These are phyloP conservation scores for Hanseniaspora vineae DNA, from an alignment of 805 yeast genomes.

Conservation along the genomic window DNA sequence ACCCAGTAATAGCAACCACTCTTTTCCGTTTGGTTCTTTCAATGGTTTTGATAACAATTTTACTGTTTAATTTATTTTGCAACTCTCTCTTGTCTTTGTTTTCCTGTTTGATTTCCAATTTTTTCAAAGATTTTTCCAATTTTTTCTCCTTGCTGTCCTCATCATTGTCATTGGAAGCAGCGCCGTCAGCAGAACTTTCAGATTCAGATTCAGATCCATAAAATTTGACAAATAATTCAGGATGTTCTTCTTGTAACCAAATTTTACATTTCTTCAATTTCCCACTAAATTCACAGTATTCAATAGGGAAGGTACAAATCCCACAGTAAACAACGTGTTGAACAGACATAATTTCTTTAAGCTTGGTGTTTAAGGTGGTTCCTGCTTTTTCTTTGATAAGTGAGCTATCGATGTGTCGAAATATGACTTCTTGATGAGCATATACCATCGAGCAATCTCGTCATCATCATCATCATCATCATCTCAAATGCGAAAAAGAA, in stretches of 20 bases:
- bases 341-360: constrained; percentile 16
- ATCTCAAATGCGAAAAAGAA: background rate
- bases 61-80: constrained; percentile 64
- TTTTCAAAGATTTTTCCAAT: constrained; percentile 68
- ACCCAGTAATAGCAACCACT: constrained; percentile 73
- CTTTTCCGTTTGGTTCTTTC: constrained; percentile 85
- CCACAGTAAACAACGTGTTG: constrained; percentile 53
- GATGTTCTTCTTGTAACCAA: constrained; percentile 57
- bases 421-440: too few species aligned
- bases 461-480: too few species aligned
- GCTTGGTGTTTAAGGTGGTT: too few species aligned
- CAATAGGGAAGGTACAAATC: constrained; percentile 76
- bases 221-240: constrained; percentile 41
- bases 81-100: constrained; percentile 75
- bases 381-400: background rate
- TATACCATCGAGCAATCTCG: too few species aligned
- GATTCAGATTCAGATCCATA: constrained; percentile 48
- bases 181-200: constrained; percentile 5
- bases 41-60: constrained; percentile 71
- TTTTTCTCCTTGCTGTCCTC: constrained; percentile 70
- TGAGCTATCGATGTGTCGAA: too few species aligned
- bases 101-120: constrained; percentile 76
- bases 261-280: constrained; percentile 68
- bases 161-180: constrained; percentile 36
- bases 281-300: constrained; percentile 85